These are phyloP conservation scores for Solanum ahanhuiri DNA, from an alignment of 257 asterid genomes.

Conservation along the genomic window DNA sequence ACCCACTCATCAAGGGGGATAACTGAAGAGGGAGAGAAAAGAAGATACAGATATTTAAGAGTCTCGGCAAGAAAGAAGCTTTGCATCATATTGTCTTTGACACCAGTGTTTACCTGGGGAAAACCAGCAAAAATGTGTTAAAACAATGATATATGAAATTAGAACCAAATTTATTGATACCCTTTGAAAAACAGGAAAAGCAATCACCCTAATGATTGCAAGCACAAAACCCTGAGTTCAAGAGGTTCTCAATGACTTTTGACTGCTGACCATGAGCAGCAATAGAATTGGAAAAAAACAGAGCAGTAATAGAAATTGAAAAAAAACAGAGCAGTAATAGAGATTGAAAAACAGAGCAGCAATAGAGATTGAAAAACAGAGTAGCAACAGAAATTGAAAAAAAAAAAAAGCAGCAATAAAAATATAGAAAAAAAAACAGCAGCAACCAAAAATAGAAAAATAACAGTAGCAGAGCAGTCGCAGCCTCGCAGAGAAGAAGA, in stretches of 20 bases:
- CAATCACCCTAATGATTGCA: neutral
- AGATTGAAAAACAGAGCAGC: no score
- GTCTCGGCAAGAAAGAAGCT: conserved; percentile 99
- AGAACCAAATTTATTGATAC: neutral
- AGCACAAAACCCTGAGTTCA: neutral
- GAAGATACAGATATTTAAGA: conserved; percentile 90
- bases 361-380: no score
- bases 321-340: no score
- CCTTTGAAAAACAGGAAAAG: neutral
- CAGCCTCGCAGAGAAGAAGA: no score
- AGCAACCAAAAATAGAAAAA: no score
- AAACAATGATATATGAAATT: neutral
- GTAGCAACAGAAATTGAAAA: no score
- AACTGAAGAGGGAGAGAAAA: conserved; percentile 88
- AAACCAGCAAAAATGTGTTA: neutral
- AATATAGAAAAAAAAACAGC: no score
- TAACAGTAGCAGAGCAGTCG: no score
- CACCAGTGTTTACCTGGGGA: conserved; percentile 85
- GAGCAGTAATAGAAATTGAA: no score
- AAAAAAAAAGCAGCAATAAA: no score
- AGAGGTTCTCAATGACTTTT: neutral
- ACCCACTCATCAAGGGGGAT: conserved; percentile 97
- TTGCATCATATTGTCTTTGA: conserved; percentile 98
- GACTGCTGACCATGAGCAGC: neutral
- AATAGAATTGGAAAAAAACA: no score